These are phyloP conservation scores for Tilletia horrida DNA, from an alignment of 1,284 basidiomycete genomes.

Conservation along the genomic window DNA sequence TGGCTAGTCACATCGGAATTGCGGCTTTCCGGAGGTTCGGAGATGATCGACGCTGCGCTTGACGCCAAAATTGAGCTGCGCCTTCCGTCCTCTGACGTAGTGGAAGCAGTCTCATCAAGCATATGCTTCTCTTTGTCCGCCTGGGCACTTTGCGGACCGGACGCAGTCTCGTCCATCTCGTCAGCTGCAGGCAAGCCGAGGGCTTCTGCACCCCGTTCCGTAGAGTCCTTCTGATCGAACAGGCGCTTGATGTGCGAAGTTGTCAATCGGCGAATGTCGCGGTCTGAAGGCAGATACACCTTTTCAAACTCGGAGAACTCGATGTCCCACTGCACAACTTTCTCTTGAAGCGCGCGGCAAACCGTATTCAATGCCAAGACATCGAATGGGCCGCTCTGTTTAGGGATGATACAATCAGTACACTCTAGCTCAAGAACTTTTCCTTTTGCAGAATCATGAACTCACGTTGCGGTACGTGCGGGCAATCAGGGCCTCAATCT, in stretches of 20 bases:
- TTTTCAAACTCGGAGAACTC: slow-evolving; percentile 66
- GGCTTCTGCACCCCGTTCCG: slow-evolving; percentile 26
- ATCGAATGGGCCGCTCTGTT: slow-evolving; percentile 61
- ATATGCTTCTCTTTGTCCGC: not conserved
- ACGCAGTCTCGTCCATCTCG: slow-evolving; percentile 46
- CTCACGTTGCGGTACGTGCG: slow-evolving; percentile 68
- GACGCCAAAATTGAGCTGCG: not conserved
- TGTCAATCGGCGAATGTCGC: slow-evolving; percentile 55
- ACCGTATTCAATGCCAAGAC: slow-evolving; percentile 85
- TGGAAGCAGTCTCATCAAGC: not conserved
- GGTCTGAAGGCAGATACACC: slow-evolving; percentile 57
- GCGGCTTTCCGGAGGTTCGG: not conserved
- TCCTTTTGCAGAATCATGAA: slow-evolving; percentile 27
- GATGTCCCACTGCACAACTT: slow-evolving; percentile 91
- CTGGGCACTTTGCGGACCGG: not conserved
- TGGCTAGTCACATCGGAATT: not conserved
- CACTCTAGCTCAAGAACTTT: not conserved
- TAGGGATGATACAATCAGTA: slow-evolving; percentile 3
- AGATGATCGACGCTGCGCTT: not conserved
- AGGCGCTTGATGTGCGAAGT: slow-evolving; percentile 58
- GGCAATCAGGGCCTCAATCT: slow-evolving; percentile 73
- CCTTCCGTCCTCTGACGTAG: not conserved
- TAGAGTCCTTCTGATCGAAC: slow-evolving; percentile 43
- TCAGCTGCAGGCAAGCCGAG: slow-evolving; percentile 41
- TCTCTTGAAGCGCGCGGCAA: slow-evolving; percentile 81